These are phyloP conservation scores for Cyberlindnera euphorbiae DNA, from an alignment of 805 yeast species.

Conservation along the genomic window DNA sequence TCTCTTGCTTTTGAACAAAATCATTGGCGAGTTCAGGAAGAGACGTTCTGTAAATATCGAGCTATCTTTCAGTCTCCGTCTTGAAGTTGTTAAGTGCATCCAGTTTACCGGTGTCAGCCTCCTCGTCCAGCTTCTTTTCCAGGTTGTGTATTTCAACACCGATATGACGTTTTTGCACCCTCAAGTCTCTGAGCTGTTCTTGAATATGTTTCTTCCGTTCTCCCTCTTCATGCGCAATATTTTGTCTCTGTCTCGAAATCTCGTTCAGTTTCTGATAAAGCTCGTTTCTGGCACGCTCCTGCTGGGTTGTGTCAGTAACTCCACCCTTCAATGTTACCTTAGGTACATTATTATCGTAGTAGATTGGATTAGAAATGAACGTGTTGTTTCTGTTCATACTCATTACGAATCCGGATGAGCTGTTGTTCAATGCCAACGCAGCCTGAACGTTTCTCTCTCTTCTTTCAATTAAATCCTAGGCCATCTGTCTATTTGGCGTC, in stretches of 20 bases:
- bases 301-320: slow-evolving; percentile 13
- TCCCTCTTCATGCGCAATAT: slow-evolving; percentile 11
- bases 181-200: slow-evolving; percentile 1
- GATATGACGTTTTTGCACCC: slow-evolving; percentile 3
- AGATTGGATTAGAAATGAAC: slow-evolving; percentile 49
- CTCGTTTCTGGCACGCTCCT: slow-evolving; percentile 1
- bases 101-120: slow-evolving; percentile 39
- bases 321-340: slow-evolving; percentile 19
- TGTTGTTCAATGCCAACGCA: slow-evolving; percentile 39
- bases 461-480: slow-evolving; percentile 38
- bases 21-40: slow-evolving; percentile 23
- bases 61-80: background rate
- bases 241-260: slow-evolving; percentile 6
- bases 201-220: slow-evolving; percentile 15
- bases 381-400: slow-evolving; percentile 37
- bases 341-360: slow-evolving; percentile 27
- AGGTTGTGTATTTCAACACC: slow-evolving; percentile 29
- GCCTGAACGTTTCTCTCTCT: slow-evolving; percentile 36
- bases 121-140: slow-evolving; percentile 38
- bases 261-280: background rate
- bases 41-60: slow-evolving; percentile 17
- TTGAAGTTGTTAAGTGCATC: slow-evolving; percentile 23
- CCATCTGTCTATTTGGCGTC: slow-evolving; percentile 45
- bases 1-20: slow-evolving; percentile 18
- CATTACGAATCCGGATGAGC: slow-evolving; percentile 41